These are phyloP conservation scores for Dittrichia graveolens DNA, from an alignment of 129 eudicot species.

Conservation along the genomic window DNA sequence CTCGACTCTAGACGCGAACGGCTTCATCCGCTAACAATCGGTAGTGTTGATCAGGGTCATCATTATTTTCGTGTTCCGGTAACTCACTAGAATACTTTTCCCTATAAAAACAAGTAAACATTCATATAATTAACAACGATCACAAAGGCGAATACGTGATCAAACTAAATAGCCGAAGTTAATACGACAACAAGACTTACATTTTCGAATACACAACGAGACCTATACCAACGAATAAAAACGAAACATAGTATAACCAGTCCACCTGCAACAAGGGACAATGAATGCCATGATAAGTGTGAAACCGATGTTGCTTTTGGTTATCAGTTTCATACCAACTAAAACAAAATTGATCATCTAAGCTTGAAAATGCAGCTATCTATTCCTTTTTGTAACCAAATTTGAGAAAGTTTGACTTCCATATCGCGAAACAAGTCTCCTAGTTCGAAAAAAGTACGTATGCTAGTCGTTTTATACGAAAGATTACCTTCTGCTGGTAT, in stretches of 20 bases:
- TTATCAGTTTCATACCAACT: no score
- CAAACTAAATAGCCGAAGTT: neutral
- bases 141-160: neutral
- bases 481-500: slow-evolving; percentile 73
- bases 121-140: neutral
- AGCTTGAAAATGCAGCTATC: no score
- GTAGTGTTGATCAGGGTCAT: slow-evolving; percentile 20
- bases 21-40: slow-evolving; percentile 36
- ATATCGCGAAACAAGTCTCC: no score
- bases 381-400: no score
- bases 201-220: slow-evolving; percentile 67
- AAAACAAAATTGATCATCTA: no score
- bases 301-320: no score
- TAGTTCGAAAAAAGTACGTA: no score
- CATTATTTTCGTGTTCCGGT: slow-evolving; percentile 36
- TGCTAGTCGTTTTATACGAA: neutral
- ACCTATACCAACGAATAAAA: slow-evolving; percentile 63
- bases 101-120: slow-evolving; percentile 24
- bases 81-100: slow-evolving; percentile 28
- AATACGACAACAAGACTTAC: slow-evolving; percentile 41
- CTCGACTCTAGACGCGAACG: slow-evolving; percentile 27
- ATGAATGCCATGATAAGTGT: no score
- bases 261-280: slow-evolving; percentile 59
- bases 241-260: slow-evolving; percentile 74
- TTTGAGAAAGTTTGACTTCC: no score